Conservation (phyloP, 2,329 filamentous ascomycete genomes). For the Aspergillus fumigatiaffinis region DNA sequence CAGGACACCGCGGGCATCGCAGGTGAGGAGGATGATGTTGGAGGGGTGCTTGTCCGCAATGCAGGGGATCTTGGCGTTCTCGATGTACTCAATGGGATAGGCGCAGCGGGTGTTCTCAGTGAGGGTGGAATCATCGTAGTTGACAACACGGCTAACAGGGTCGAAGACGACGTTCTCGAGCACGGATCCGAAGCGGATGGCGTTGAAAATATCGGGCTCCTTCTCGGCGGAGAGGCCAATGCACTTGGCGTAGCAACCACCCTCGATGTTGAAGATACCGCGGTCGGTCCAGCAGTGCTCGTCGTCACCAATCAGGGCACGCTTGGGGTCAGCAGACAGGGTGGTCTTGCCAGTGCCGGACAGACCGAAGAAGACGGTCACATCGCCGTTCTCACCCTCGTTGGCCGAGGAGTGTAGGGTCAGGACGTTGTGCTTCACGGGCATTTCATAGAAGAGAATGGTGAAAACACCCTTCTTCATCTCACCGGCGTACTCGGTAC, state of each 20-base stretch:
- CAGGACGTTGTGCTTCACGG: constrained; percentile 97
- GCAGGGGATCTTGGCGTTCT: constrained; percentile 98
- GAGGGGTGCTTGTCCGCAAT: constrained; percentile 79
- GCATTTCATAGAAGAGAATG: constrained; percentile 99
- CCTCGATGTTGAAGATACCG: constrained; percentile 99
- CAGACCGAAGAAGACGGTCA: constrained; percentile 98
- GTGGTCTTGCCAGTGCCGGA: constrained; percentile 99
- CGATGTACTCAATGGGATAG: constrained; percentile 98
- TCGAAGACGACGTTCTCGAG: constrained; percentile 99
- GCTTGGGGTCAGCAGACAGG: constrained; percentile 93
- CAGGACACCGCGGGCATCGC: constrained; percentile 93
- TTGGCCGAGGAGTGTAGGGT: constrained; percentile 98
- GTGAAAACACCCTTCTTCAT: constrained; percentile 99
- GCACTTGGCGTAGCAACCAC: constrained; percentile 98
- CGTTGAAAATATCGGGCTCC: constrained; percentile 95
- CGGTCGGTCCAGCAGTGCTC: constrained; percentile 99
- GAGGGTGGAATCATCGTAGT: constrained; percentile 92
- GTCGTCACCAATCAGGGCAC: constrained; percentile 93
- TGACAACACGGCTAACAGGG: constrained; percentile 79
- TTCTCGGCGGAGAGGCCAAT: constrained; percentile 97
- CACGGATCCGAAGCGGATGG: constrained; percentile 94
- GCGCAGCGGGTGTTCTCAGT: constrained; percentile 98
- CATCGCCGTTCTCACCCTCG: constrained; percentile 89
- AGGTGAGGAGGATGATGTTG: constrained; percentile 98
- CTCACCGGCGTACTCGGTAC: constrained; percentile 96